These are phyloP conservation scores for Bremia lactucae DNA, from an alignment of 352 stramenopile genomes.

Conservation along the genomic window DNA sequence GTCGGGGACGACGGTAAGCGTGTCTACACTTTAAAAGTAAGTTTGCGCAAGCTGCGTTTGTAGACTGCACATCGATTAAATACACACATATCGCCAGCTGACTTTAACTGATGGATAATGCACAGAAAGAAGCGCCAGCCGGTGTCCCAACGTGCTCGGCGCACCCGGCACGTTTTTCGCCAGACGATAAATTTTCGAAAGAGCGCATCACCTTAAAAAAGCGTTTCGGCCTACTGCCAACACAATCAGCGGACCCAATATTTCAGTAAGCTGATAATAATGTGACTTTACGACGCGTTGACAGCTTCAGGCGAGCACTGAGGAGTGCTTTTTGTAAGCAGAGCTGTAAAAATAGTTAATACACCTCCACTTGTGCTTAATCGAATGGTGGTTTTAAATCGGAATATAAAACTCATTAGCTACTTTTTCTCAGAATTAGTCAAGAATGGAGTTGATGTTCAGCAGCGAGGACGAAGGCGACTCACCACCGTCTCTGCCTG, in stretches of 20 bases:
- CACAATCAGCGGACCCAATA: constrained; percentile 86
- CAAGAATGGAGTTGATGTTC: constrained; percentile 44
- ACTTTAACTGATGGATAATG: neutral
- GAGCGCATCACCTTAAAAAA: constrained; percentile 98
- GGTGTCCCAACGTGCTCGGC: constrained; percentile 92
- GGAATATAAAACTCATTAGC: too few relatives aligned
- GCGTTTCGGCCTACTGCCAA: constrained; percentile 94
- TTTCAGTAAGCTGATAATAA: constrained; percentile 45
- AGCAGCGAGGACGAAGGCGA: constrained; percentile 49
- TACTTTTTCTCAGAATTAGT: constrained; percentile 1
- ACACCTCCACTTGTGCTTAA: too few relatives aligned
- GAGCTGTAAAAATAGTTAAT: too few relatives aligned
- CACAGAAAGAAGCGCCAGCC: constrained; percentile 89
- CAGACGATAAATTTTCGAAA: constrained; percentile 99
- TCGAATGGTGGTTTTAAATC: too few relatives aligned
- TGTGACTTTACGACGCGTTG: neutral
- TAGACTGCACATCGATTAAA: too few relatives aligned
- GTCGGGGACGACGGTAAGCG: constrained; percentile 91
- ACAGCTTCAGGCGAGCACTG: neutral
- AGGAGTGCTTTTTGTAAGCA: too few relatives aligned
- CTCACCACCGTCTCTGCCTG: neutral
- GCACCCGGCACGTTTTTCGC: constrained; percentile 96
- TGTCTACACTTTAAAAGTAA: constrained; percentile 98
- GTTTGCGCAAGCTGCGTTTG: constrained; percentile 1
- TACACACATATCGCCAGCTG: too few relatives aligned